A percentile compares a stretch with the other conserved stretches of the same genome.
Evolutionary conservation across 1,139 yeast species (phyloP).

Genomic region (Candida sp.): DNA sequence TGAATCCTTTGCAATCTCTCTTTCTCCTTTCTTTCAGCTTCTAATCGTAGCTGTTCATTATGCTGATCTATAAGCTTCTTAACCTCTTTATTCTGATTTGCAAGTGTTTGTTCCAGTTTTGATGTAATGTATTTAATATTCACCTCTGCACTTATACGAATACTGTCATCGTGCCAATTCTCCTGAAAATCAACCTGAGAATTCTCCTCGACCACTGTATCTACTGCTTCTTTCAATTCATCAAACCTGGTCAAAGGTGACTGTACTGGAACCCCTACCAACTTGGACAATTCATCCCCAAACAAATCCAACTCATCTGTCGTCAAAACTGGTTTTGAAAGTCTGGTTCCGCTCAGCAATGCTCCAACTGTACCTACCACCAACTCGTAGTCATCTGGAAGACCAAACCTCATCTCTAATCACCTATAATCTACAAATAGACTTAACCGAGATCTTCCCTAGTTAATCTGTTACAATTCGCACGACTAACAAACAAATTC

Average conservation of each 20-base stretch:
- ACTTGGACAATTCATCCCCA: conserved; percentile 1
- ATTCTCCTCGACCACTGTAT: conserved; percentile 2
- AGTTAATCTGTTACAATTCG: background rate
- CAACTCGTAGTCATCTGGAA: conserved; percentile 21
- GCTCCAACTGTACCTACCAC: conserved; percentile 10
- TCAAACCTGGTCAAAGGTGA: background rate
- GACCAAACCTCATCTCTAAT: conserved; percentile 20
- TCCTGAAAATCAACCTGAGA: background rate
- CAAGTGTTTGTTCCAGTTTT: conserved; percentile 4
- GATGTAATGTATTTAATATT: background rate
- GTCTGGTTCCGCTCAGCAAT: background rate
- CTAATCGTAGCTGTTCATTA: conserved; percentile 13
- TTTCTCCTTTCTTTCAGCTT: conserved; percentile 8
- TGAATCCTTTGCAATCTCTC: conserved; percentile 9
- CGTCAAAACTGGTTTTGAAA: background rate
- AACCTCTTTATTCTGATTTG: conserved; percentile 16
- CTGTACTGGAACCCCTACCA: conserved; percentile 3
- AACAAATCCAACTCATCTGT: conserved; percentile 2
- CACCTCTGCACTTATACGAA: background rate
- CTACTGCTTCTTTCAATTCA: conserved; percentile 2
- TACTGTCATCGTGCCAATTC: background rate
- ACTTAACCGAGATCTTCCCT: background rate
- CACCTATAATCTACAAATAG: background rate
- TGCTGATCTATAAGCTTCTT: conserved; percentile 14
- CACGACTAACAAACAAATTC: conserved; percentile 1